Evolutionary conservation across 768 basidiomycete genomes (phyloP).

Genomic region (Harrya chromipes): DNA sequence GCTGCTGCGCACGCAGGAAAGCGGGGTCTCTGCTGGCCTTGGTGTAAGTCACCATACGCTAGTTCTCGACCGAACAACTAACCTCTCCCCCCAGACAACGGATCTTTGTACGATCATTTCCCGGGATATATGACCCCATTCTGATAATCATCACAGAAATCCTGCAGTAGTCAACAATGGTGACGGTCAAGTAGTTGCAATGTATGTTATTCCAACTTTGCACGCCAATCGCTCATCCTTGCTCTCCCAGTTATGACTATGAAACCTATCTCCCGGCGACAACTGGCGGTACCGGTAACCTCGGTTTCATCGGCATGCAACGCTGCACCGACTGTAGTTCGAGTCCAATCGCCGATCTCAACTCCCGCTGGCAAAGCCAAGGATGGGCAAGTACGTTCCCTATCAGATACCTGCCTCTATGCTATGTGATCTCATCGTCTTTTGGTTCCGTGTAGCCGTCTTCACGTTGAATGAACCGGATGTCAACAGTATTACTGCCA

Average conservation of each 20-base stretch:
- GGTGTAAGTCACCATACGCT: constrained; percentile 18
- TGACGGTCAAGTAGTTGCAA: constrained; percentile 32
- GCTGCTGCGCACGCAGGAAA: constrained; percentile 32
- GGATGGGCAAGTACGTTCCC: constrained; percentile 30
- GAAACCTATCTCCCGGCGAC: constrained; percentile 35
- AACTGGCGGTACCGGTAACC: constrained; percentile 34
- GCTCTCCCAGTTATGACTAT: constrained; percentile 33
- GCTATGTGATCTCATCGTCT: neutral
- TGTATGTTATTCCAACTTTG: constrained; percentile 18
- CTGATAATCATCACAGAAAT: constrained; percentile 15
- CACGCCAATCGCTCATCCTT: neutral
- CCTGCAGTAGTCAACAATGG: constrained; percentile 34
- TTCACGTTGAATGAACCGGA: constrained; percentile 39
- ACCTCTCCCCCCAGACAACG: constrained; percentile 21
- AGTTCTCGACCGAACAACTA: neutral
- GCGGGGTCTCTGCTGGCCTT: constrained; percentile 38
- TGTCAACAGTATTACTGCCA: constrained; percentile 27
- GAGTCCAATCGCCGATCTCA: constrained; percentile 32
- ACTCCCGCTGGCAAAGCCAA: constrained; percentile 30
- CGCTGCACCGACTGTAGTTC: constrained; percentile 36
- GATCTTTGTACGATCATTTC: constrained; percentile 24
- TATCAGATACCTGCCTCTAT: too few relatives aligned
- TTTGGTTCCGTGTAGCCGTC: constrained; percentile 21
- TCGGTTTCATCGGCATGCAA: constrained; percentile 39
- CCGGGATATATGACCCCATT: neutral